These are phyloP conservation scores for Nicotiana attenuata DNA, from an alignment of 257 asterid species.

Conservation along the genomic window DNA sequence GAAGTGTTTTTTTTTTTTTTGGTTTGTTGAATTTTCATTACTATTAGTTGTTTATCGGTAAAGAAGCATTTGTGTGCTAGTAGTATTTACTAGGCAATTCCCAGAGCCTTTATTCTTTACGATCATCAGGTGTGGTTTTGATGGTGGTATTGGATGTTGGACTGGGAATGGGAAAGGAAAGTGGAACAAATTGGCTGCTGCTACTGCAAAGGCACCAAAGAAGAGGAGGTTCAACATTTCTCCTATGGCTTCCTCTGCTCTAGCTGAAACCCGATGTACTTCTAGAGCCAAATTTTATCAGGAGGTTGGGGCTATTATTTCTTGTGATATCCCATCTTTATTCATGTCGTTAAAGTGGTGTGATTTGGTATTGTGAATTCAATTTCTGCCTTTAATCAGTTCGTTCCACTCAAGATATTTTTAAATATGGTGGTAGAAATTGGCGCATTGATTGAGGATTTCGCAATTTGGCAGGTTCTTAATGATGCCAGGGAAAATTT, in stretches of 20 bases:
- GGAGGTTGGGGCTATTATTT: slow-evolving; percentile 49
- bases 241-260: slow-evolving; percentile 61
- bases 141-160: slow-evolving; percentile 57
- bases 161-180: slow-evolving; percentile 46
- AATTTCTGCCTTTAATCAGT: not conserved
- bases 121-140: slow-evolving; percentile 69
- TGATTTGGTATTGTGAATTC: not conserved
- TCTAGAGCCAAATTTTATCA: slow-evolving; percentile 53
- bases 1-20: not conserved
- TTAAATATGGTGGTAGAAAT: slow-evolving; percentile 6
- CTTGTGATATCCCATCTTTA: slow-evolving; percentile 6
- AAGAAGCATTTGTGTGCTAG: slow-evolving; percentile 36
- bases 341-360: not conserved
- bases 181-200: slow-evolving; percentile 29
- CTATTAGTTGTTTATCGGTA: slow-evolving; percentile 29
- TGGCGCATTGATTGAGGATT: slow-evolving; percentile 17
- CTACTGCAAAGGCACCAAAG: slow-evolving; percentile 41
- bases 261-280: slow-evolving; percentile 38
- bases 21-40: not conserved
- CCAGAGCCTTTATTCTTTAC: slow-evolving; percentile 58
- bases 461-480: slow-evolving; percentile 44
- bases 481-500: slow-evolving; percentile 71
- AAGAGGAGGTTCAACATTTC: slow-evolving; percentile 54
- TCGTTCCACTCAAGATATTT: not conserved
- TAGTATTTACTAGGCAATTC: slow-evolving; percentile 40